Evolutionary conservation across 2,329 filamentous ascomycete species (phyloP), one percentile per base, ranked within the genome.

Genomic region (Xylaria sp.): DNA sequence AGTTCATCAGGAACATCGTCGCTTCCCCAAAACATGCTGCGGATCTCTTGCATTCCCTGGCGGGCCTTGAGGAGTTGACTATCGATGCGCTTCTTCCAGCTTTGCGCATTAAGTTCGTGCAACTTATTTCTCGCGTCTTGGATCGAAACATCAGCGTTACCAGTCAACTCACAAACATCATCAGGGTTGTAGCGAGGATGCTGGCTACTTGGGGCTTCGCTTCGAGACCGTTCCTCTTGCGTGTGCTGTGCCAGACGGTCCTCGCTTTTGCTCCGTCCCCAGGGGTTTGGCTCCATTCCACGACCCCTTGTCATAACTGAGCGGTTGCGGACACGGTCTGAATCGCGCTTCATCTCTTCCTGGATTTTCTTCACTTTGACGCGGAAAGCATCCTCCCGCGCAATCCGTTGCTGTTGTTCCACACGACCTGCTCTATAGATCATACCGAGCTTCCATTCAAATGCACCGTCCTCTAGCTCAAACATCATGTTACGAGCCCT

Each of bases 381-480:
- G 11, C 86, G 80, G 74, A 95, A 97, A 0, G 93, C 93, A 65
- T 96, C 91, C 72, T 96, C 91, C 49, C 94, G 86, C 3, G 93
- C 92, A 57, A 96, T 78, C 18, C 94, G 84, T 73, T 97, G 94
- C 71, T 88, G 87, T 74, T 97, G 93, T 73, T 99, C 94, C 58
- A 92, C 79, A 18, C 93, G 81, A 0, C 95, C 94, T 51, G 91
- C 85, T 37, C 93, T 87, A 73, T 97, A 99, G 55, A 99, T 99
- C 70, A 92, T 87, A 13, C 92, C 91, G 8, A 99, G 79, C 72
- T 97, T 97, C 90, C 92, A 99, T 73, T 99, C 94, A 69, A 99
- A 99, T 0, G 91, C 88, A 54, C 94, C 93, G 72, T 99, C 94
- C 75, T 99, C 94, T 42, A 99, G 80, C 70, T 97, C 93, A 60